phyloP scores from a whole-genome alignment of 106 monocot species.

The Acorus calamus region DNA sequence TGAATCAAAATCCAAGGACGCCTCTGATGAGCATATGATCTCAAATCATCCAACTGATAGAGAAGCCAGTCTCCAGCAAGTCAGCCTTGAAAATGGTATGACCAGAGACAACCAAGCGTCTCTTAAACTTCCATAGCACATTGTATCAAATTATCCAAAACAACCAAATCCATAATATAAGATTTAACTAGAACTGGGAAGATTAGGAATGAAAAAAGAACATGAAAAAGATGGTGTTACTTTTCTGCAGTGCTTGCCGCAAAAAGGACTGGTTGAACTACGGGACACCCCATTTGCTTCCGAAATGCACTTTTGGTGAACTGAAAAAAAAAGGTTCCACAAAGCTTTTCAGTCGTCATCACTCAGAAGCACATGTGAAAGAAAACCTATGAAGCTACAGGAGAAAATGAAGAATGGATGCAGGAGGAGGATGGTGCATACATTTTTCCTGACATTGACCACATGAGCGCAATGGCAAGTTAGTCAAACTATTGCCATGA shows the following conservation, averaged over 20 bases:
- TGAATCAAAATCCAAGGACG: no score
- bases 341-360: slow-evolving; percentile 5
- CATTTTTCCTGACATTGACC: slow-evolving; percentile 76
- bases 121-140: no score
- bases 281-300: slow-evolving; percentile 29
- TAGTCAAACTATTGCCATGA: slow-evolving; percentile 2
- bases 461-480: slow-evolving; percentile 38
- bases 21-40: no score
- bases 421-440: slow-evolving; percentile 10
- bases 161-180: no score
- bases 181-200: not conserved
- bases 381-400: not conserved
- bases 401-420: not conserved
- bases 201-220: not conserved
- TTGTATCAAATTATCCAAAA: no score
- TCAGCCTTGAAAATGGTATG: no score
- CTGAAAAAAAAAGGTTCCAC: slow-evolving; percentile 27
- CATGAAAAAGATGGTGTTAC: slow-evolving; percentile 11
- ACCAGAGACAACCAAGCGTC: no score
- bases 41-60: no score
- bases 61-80: no score
- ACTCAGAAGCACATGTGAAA: not conserved
- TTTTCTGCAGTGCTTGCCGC: slow-evolving; percentile 47
- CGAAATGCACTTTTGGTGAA: slow-evolving; percentile 61
- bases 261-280: slow-evolving; percentile 37